Percentiles rank a stretch among this genome's conserved stretches.
Evolutionary conservation across 169 alveolate species (phyloP).

Genomic region (Plasmodium coatneyi): DNA sequence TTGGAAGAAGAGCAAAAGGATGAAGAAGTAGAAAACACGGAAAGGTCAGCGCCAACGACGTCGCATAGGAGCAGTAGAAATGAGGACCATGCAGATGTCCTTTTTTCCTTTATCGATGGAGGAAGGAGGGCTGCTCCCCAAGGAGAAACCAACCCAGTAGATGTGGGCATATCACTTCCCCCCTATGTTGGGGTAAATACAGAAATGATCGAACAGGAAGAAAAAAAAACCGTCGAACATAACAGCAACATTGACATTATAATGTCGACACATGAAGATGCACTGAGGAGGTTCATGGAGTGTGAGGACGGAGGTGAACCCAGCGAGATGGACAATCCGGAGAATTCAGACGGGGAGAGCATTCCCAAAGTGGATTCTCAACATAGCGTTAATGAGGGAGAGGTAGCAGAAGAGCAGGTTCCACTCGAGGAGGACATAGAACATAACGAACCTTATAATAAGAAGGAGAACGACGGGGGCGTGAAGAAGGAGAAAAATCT

Average conservation of each 20-base stretch:
- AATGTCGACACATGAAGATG: slow-evolving; percentile 62
- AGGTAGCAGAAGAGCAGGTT: background rate
- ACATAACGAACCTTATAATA: background rate
- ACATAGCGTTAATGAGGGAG: background rate
- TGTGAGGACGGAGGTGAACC: slow-evolving; percentile 28
- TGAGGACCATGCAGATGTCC: background rate
- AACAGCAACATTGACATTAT: slow-evolving; percentile 59
- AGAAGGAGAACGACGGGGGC: background rate
- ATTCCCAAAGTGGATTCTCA: background rate
- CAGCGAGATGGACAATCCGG: background rate
- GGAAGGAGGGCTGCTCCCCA: background rate
- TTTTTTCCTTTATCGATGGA: background rate
- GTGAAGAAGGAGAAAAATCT: slow-evolving; percentile 34
- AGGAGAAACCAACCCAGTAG: background rate
- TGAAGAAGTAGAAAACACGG: background rate
- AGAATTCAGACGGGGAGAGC: background rate
- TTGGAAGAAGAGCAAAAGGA: background rate
- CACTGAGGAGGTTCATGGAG: slow-evolving; percentile 40
- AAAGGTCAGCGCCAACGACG: background rate
- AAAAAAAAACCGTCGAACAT: background rate
- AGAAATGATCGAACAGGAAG: background rate
- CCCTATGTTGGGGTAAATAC: background rate
- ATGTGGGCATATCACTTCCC: background rate
- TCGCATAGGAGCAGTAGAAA: background rate
- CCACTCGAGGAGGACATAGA: background rate